phyloP scores from a whole-genome alignment of 73 alveolate genomes.

The Symbiodinium pilosum region DNA sequence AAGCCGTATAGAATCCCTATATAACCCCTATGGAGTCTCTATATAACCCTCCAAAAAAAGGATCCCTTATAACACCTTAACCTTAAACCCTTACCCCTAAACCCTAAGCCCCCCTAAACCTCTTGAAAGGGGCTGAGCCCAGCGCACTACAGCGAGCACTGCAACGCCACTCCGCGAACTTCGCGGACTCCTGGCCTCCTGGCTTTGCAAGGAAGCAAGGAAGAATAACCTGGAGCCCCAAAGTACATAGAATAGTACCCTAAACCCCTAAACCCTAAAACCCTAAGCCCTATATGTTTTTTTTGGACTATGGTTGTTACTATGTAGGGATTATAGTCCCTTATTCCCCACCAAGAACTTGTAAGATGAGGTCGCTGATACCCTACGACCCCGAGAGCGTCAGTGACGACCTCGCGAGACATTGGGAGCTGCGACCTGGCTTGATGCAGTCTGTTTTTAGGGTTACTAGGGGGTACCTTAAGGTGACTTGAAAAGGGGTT shows the following conservation, averaged over 20 bases:
- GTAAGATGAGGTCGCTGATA: conserved; percentile 14
- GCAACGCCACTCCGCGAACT: conserved; percentile 3
- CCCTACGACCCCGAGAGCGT: conserved; percentile 61
- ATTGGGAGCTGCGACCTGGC: conserved; percentile 55
- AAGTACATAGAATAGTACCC: neutral
- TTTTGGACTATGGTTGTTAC: too few species aligned
- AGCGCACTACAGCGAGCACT: neutral
- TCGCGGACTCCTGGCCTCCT: neutral
- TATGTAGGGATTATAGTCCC: too few species aligned
- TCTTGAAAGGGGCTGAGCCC: neutral
- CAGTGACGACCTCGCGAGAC: conserved; percentile 43
- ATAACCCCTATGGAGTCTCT: too few species aligned
- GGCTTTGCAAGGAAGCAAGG: neutral
- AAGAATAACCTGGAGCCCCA: neutral
- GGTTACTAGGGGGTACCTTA: neutral
- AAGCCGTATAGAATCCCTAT: too few species aligned
- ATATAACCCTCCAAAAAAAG: too few species aligned
- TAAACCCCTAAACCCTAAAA: neutral
- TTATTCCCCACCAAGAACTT: neutral
- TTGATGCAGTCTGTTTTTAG: too few species aligned
- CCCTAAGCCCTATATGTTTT: neutral
- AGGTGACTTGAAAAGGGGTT: neutral
- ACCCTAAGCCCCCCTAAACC: neutral
- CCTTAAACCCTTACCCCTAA: too few species aligned
- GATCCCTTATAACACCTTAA: too few species aligned